Conservation (phyloP, 1,139 yeast species). For the Zhuliangozyma parablackwelliae region DNA sequence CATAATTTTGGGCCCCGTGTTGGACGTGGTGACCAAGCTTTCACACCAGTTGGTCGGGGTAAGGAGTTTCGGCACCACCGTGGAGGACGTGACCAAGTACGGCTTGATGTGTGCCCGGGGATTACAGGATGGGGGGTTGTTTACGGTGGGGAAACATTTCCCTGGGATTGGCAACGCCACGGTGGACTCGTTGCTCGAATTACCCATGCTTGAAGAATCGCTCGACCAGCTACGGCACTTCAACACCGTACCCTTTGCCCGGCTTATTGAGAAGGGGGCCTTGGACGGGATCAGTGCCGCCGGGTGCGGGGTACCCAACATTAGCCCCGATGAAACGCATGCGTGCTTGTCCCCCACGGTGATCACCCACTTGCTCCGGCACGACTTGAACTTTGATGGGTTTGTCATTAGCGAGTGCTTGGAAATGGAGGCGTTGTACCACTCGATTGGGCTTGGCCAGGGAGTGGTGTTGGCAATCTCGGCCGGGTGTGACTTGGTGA, state of each 20-base stretch:
- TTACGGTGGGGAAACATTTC: conserved; percentile 60
- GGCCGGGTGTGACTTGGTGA: conserved; percentile 64
- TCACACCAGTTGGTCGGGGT: conserved; percentile 59
- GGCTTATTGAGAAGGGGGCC: conserved; percentile 42
- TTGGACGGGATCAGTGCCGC: conserved; percentile 60
- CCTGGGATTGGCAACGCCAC: conserved; percentile 66
- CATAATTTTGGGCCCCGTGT: conserved; percentile 59
- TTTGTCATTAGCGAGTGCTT: conserved; percentile 62
- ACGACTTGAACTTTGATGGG: conserved; percentile 53
- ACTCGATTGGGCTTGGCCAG: conserved; percentile 61
- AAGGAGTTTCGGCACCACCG: conserved; percentile 58
- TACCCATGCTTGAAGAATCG: conserved; percentile 58
- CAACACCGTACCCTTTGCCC: conserved; percentile 51
- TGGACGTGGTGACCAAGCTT: conserved; percentile 58
- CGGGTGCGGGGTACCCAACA: conserved; percentile 67
- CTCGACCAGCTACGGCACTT: conserved; percentile 50
- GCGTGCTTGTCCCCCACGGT: conserved; percentile 61
- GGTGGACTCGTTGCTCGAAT: conserved; percentile 53
- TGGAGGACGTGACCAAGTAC: conserved; percentile 54
- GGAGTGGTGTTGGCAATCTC: conserved; percentile 59
- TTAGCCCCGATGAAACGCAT: conserved; percentile 58
- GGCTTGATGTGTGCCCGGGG: conserved; percentile 56
- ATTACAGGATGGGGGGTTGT: conserved; percentile 50
- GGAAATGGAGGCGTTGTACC: conserved; percentile 62
- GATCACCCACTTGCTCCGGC: conserved; percentile 48